Percentiles rank a stretch among this genome's conserved stretches.
Evolutionary conservation across 352 stramenopile genomes (phyloP).

Genomic region (Pythium sukuiense): DNA sequence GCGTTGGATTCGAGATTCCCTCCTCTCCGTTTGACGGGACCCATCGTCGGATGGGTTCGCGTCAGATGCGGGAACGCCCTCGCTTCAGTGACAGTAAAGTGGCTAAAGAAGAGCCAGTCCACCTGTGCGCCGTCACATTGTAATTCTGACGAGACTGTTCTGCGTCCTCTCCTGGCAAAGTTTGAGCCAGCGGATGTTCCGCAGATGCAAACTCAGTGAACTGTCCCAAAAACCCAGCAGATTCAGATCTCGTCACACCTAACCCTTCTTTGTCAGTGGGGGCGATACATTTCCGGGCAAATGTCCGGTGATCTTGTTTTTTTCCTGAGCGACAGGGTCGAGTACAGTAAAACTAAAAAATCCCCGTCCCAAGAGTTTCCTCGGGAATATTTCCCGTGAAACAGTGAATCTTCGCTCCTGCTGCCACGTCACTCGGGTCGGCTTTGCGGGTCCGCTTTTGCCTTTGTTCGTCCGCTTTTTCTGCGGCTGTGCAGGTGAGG

Average conservation of each 20-base stretch:
- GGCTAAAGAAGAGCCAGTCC: constrained; percentile 25
- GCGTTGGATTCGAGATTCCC: not conserved
- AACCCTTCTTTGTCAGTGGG: not conserved
- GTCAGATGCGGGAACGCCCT: not conserved
- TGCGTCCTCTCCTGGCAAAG: not conserved
- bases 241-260: not conserved
- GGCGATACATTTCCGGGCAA: not conserved
- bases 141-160: not conserved
- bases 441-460: not conserved
- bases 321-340: not conserved
- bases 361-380: not conserved
- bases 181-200: not conserved
- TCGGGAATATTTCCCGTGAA: not conserved
- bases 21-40: not conserved
- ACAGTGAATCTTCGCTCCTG: not conserved
- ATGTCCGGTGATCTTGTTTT: not conserved
- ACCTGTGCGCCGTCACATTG: constrained; percentile 21
- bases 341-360: not conserved
- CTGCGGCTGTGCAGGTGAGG: not conserved
- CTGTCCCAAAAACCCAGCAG: not conserved
- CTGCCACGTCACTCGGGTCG: not conserved
- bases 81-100: not conserved
- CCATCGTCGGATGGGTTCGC: not conserved
- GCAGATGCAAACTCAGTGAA: not conserved
- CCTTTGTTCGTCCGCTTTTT: not conserved